Evolutionary conservation across 768 basidiomycete species (phyloP).

Genomic region (Hygrophoropsis aurantiaca): DNA sequence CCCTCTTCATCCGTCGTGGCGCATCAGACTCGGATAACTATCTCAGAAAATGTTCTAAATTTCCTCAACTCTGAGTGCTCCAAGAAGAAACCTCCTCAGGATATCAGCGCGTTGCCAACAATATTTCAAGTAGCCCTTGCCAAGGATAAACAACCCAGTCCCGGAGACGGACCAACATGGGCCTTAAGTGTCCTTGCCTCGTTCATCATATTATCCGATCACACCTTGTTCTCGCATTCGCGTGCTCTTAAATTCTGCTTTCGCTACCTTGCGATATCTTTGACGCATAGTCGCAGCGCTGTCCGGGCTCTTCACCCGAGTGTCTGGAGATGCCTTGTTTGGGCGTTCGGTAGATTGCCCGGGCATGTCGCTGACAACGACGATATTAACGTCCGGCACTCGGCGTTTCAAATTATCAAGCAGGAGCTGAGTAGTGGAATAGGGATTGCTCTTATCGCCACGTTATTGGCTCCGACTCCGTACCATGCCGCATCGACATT

Average conservation of each 20-base stretch:
- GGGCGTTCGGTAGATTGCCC: constrained; percentile 50
- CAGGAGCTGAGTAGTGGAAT: constrained; percentile 49
- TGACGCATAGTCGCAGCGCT: constrained; percentile 31
- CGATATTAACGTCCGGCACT: constrained; percentile 27
- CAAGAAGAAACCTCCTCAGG: background rate
- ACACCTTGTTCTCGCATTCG: constrained; percentile 40
- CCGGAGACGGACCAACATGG: constrained; percentile 40
- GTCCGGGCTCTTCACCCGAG: constrained; percentile 41
- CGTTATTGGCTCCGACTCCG: constrained; percentile 32
- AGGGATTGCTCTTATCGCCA: constrained; percentile 38
- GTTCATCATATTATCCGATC: constrained; percentile 47
- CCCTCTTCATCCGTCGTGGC: constrained; percentile 30
- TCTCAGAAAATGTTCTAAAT: constrained; percentile 24
- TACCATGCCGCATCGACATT: background rate
- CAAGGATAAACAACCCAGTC: constrained; percentile 14
- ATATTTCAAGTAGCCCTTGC: constrained; percentile 29
- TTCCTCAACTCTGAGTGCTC: constrained; percentile 22
- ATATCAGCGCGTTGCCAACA: constrained; percentile 17
- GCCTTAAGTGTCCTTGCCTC: constrained; percentile 43
- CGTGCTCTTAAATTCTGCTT: constrained; percentile 38
- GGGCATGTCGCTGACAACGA: constrained; percentile 14
- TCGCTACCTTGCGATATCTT: constrained; percentile 30
- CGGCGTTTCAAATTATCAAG: constrained; percentile 41
- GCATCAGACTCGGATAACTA: constrained; percentile 17
- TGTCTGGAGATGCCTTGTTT: constrained; percentile 56